These are phyloP conservation scores for Phylloporus scabripes DNA, from an alignment of 768 basidiomycete genomes.

Conservation along the genomic window DNA sequence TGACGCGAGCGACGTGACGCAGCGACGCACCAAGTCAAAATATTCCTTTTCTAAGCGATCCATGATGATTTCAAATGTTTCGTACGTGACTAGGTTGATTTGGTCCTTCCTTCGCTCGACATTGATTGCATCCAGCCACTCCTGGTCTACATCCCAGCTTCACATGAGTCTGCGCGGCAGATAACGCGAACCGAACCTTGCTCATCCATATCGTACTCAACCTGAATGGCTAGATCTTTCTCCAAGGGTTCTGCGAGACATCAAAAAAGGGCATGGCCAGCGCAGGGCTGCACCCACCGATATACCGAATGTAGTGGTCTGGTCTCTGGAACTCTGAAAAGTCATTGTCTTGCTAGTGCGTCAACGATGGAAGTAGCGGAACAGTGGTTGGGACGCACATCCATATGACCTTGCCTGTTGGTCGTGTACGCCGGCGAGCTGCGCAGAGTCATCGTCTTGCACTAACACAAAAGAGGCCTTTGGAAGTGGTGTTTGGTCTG, in stretches of 20 bases:
- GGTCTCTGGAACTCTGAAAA: slow-evolving; percentile 69
- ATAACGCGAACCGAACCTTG: slow-evolving; percentile 55
- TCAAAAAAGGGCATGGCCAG: slow-evolving; percentile 4
- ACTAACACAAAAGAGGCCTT: slow-evolving; percentile 65
- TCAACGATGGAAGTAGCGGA: slow-evolving; percentile 4
- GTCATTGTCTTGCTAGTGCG: slow-evolving; percentile 48
- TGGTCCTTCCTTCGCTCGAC: slow-evolving; percentile 73
- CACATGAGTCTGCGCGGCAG: slow-evolving; percentile 2
- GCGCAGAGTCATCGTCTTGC: slow-evolving; percentile 55
- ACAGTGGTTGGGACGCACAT: slow-evolving; percentile 44
- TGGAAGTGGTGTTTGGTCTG: slow-evolving; percentile 42
- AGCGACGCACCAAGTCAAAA: slow-evolving; percentile 78
- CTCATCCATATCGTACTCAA: slow-evolving; percentile 99
- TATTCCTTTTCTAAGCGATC: slow-evolving; percentile 98
- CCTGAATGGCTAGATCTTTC: slow-evolving; percentile 83
- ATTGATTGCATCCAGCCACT: slow-evolving; percentile 90
- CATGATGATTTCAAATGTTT: slow-evolving; percentile 94
- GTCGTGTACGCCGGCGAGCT: slow-evolving; percentile 61
- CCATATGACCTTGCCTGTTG: slow-evolving; percentile 63
- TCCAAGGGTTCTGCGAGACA: slow-evolving; percentile 74
- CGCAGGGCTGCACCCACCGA: slow-evolving; percentile 48
- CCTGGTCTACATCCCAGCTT: slow-evolving; percentile 57
- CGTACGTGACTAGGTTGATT: slow-evolving; percentile 66
- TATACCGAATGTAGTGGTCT: slow-evolving; percentile 86
- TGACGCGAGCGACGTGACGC: not conserved